Evolutionary conservation across 139 green algal genomes (phyloP), one percentile per base, ranked within the genome.

Genomic region (Choricystis sp.): DNA sequence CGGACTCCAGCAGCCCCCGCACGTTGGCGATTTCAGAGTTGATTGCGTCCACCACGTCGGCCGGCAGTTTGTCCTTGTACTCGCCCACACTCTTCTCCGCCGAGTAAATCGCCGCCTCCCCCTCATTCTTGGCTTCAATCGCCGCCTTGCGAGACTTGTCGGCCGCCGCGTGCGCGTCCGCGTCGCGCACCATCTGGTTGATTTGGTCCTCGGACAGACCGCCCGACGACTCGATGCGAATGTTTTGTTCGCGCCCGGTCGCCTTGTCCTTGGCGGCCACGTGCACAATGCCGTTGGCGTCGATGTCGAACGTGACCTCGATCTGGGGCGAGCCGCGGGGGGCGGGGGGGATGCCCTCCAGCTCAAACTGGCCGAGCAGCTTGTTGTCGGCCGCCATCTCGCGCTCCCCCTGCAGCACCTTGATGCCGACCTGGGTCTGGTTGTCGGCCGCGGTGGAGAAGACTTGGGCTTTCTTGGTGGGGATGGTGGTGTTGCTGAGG

Each of bases 401-500:
- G 58, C 94, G 84, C 85, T 99, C 94, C 16, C 88, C 94, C 79
- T 99, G 94, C 68, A 96, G 84, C 59, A 99, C 94, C 85, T 98
- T 98, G 86, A 99, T 98, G 70, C 88, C 92, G 19, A 99, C 94
- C 83, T 95, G 84, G 4, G 86, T 95, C 83, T 98, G 91, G 79
- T 88, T 92, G 81, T 98, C 90, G 16, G 91, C 88, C 3, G 91
- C 91, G 31, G 90, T 97, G 66, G 85, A 94, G 78, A 96, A 98
- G 29, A 91, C 82, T 78, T 95, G 86, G 14, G 70, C 70, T 84
- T 98, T 98, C 83, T 97, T 97, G 65, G 92, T 98, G 29, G 92
- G 92, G 72, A 99, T 96, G 72, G 94, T 99, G 62, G 94, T 98
- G 87, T 99, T 99, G 74, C 94, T n/a, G n/a, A n/a, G n/a, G n/a